phyloP scores from a whole-genome alignment of 306 rosid genomes.

The Heteromeles arbutifolia region DNA sequence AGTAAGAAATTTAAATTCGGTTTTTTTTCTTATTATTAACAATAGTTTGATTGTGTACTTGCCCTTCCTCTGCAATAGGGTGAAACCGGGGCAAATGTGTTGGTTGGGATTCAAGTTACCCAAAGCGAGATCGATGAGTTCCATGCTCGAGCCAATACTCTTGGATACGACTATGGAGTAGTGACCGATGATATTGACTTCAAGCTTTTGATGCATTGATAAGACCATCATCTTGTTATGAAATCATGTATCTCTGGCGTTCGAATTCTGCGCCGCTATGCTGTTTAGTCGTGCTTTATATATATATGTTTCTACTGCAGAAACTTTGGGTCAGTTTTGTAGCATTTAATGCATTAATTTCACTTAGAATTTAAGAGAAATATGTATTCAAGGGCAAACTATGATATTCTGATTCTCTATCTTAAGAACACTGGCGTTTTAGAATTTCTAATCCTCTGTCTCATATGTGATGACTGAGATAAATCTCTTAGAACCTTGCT shows the following conservation, averaged over 20 bases:
- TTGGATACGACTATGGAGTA: slow-evolving; percentile 65
- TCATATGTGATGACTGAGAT: no score
- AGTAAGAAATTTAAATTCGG: neutral
- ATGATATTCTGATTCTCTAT: neutral
- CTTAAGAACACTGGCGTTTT: neutral
- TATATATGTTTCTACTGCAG: no score
- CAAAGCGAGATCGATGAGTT: slow-evolving; percentile 56
- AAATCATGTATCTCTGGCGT: neutral
- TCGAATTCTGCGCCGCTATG: neutral
- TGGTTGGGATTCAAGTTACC: slow-evolving; percentile 80
- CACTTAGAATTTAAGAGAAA: neutral
- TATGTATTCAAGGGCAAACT: neutral
- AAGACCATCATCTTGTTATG: neutral
- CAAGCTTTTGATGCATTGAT: slow-evolving; percentile 68
- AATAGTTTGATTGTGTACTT: neutral
- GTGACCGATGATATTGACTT: slow-evolving; percentile 51
- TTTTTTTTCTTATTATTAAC: neutral
- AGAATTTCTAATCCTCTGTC: no score
- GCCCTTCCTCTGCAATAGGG: slow-evolving; percentile 44
- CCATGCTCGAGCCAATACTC: slow-evolving; percentile 35
- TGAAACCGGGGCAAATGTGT: slow-evolving; percentile 73
- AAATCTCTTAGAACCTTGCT: no score
- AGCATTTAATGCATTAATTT: neutral
- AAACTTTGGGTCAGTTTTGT: neutral
- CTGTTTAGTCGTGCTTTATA: neutral